Evolutionary conservation across 2,329 filamentous ascomycete genomes (phyloP).

Genomic region (Cercospora berteroae): DNA sequence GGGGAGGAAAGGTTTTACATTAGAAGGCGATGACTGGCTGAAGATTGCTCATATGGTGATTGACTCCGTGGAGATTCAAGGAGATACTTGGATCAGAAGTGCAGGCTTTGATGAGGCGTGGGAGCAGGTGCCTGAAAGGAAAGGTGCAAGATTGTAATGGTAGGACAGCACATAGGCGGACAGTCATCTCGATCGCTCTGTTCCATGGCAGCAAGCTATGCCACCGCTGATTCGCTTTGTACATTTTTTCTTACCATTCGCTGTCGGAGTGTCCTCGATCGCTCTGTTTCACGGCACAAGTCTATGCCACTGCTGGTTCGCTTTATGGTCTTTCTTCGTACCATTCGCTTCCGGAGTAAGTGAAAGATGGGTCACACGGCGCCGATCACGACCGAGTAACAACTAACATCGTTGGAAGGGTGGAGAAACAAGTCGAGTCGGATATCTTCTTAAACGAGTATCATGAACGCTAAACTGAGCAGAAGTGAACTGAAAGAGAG

Average conservation of each 20-base stretch:
- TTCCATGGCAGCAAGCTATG: not conserved
- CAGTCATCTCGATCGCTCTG: not conserved
- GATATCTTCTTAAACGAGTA: not conserved
- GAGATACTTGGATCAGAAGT: slow-evolving; percentile 59
- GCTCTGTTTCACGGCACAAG: too few species aligned
- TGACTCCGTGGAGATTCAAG: slow-evolving; percentile 58
- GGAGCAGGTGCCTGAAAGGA: slow-evolving; percentile 43
- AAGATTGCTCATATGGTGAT: slow-evolving; percentile 61
- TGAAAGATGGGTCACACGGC: too few species aligned
- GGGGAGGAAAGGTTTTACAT: slow-evolving; percentile 46
- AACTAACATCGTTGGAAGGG: not conserved
- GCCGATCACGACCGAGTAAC: not conserved
- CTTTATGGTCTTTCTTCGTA: too few species aligned
- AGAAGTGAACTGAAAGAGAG: slow-evolving; percentile 5
- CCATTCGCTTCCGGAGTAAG: too few species aligned
- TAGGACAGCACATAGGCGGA: not conserved
- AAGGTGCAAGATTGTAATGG: slow-evolving; percentile 25
- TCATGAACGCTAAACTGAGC: slow-evolving; percentile 9
- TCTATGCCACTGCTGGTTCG: too few species aligned
- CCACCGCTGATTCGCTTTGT: not conserved
- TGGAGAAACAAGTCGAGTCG: not conserved
- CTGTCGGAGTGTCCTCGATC: too few species aligned
- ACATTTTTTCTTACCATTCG: not conserved
- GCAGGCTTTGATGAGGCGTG: slow-evolving; percentile 66
- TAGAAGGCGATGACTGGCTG: slow-evolving; percentile 60